Base-by-base conservation (phyloP, 2,329 filamentous ascomycete species). In the Ophiobolus disseminans region DNA sequence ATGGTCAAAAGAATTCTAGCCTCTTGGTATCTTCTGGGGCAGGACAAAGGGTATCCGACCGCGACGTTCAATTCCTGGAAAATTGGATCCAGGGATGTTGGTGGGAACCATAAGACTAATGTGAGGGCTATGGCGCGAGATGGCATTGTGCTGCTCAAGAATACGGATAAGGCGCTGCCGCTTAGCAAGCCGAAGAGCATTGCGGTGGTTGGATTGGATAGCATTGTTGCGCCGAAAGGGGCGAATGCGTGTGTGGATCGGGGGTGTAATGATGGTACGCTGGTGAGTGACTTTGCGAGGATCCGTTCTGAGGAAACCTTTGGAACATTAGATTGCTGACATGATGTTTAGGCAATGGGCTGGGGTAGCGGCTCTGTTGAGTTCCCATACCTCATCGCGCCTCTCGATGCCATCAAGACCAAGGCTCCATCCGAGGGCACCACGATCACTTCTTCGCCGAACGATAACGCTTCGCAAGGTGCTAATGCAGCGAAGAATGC, bases 161-260 rank as follows among this genome's bases (percentile, higher is more conserved):
- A 97, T 74, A 78, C 73, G 22, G 78, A 79, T 3, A 86, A 86
- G 11, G 80, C 81, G 2, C 78, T 97, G 23, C 92, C 93, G 0
- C 80, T 97, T n/a, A 86, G 58, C 16, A 68, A 69, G 44, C 84
- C 49, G 74, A 86, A 68, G 89, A 93, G 59, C 91, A 43, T 83
- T 21, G 71, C 70, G 9, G 66, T 74, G 13, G 67, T 97, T 60
- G 93, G 93, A 16, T 86, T 90, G 41, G 93, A 97, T 71, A 89
- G 91, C 13, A 89, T 89, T 1, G 80, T 86, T 13, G 93, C 89
- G 67, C 79, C 82, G 0, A 80, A 79, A 17, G 93, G 93, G 1
- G 86, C 89, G 20, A 96, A 97, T 63, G 86, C 88, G 21, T 97
- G 91, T 40, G 50, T 66, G 8, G 88, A 95, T 72, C 84, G 89